Percentiles rank a stretch among this genome's conserved stretches.
These are phyloP conservation scores for Globisporangium barbulae DNA, from an alignment of 352 stramenopile species.

Conservation along the genomic window DNA sequence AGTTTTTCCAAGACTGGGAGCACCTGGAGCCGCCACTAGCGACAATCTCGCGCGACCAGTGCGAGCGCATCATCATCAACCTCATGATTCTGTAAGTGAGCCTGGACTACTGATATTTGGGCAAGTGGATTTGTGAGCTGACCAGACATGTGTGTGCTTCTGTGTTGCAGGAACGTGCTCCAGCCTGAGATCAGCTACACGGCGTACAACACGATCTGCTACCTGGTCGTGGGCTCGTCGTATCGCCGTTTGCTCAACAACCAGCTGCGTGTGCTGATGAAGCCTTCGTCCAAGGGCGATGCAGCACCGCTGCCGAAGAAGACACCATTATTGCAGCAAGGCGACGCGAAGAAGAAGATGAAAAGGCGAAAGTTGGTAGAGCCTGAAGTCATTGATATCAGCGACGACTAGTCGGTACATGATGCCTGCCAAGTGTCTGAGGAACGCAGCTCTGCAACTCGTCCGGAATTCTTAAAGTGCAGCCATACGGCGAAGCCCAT, in stretches of 20 bases:
- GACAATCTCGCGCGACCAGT: slow-evolving; percentile 32
- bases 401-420: slow-evolving; percentile 11
- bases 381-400: slow-evolving; percentile 34
- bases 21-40: slow-evolving; percentile 36
- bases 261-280: slow-evolving; percentile 20
- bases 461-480: too few relatives aligned
- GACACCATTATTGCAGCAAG: not conserved
- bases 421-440: too few relatives aligned
- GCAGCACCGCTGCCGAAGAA: not conserved
- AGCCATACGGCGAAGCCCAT: too few relatives aligned
- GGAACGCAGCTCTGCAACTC: too few relatives aligned
- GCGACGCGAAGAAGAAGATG: not conserved
- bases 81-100: slow-evolving; percentile 26
- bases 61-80: slow-evolving; percentile 52
- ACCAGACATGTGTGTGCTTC: not conserved
- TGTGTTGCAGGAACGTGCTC: slow-evolving; percentile 34
- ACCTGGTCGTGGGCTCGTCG: slow-evolving; percentile 44
- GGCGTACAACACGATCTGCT: slow-evolving; percentile 73
- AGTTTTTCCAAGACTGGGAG: slow-evolving; percentile 33
- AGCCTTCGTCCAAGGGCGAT: slow-evolving; percentile 12
- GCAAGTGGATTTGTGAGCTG: not conserved
- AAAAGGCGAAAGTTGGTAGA: slow-evolving; percentile 8
- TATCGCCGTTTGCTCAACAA: slow-evolving; percentile 25
- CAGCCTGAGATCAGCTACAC: slow-evolving; percentile 77
- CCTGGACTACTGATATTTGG: not conserved